Conservation (phyloP, 805 yeast species). For the Candida coquimbonensis region DNA sequence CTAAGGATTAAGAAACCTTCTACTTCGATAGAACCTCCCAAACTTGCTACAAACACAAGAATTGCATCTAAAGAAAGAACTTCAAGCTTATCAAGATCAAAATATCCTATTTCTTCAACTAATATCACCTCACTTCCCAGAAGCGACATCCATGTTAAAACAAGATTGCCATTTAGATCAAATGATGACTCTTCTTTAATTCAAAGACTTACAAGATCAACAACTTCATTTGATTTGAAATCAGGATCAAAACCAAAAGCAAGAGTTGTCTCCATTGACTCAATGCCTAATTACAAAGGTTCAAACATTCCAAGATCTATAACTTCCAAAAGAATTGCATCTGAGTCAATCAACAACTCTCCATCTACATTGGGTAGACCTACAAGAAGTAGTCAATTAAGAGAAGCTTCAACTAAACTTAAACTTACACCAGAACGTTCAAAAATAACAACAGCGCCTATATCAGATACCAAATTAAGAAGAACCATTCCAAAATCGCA, state of each 20-base stretch:
- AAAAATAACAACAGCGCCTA: constrained; percentile 5
- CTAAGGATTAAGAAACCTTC: not conserved
- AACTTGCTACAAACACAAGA: no score
- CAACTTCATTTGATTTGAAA: constrained; percentile 18
- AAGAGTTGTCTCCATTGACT: constrained; percentile 3
- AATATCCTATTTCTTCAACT: not conserved
- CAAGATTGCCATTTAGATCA: not conserved
- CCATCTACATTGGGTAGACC: constrained; percentile 4
- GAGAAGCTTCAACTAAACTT: constrained; percentile 11
- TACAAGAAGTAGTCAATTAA: constrained; percentile 16
- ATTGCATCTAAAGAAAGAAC: not conserved
- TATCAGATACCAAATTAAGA: constrained; percentile 4
- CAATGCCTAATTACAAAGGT: not conserved
- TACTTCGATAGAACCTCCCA: no score
- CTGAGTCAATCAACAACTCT: constrained; percentile 6
- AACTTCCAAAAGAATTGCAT: constrained; percentile 8
- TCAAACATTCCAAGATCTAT: not conserved
- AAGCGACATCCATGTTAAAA: not conserved
- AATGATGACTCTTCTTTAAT: constrained; percentile 16
- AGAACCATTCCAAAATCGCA: constrained; percentile 14
- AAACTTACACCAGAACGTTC: constrained; percentile 3
- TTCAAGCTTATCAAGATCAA: not conserved
- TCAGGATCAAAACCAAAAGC: not conserved
- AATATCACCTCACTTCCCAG: constrained; percentile 2
- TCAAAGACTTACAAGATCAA: constrained; percentile 19